A percentile compares a stretch with the other conserved stretches of the same genome.
Conservation (phyloP, 169 alveolate species). For the Cryptosporidium parvum region DNA sequence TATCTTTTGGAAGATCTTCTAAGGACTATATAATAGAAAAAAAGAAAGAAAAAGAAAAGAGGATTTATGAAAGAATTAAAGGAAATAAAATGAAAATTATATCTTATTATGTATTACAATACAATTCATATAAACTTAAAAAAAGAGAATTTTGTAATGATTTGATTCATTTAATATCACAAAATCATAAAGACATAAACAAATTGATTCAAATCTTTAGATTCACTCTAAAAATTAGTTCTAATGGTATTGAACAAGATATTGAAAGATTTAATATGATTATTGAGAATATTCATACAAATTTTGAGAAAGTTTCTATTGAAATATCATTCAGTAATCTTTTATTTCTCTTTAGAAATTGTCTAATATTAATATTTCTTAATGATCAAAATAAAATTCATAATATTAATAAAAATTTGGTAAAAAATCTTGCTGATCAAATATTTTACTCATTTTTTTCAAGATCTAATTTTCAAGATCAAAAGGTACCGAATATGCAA, state of each 20-base stretch:
- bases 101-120: neutral
- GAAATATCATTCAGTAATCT: slow-evolving; percentile 20
- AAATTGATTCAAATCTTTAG: neutral
- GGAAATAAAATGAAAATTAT: slow-evolving; percentile 24
- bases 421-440: slow-evolving; percentile 3
- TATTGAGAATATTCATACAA: neutral
- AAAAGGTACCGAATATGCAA: neutral
- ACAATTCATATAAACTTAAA: neutral
- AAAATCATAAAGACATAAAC: neutral
- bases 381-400: neutral
- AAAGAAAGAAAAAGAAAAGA: slow-evolving; percentile 51
- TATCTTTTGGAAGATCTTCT: slow-evolving; percentile 44
- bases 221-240: neutral
- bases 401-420: neutral
- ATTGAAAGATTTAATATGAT: slow-evolving; percentile 5
- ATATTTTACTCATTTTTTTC: slow-evolving; percentile 3
- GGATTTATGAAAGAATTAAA: slow-evolving; percentile 11
- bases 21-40: neutral
- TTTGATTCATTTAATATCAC: neutral
- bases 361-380: slow-evolving; percentile 21
- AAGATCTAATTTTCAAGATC: neutral
- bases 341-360: slow-evolving; percentile 32
- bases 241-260: neutral
- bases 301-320: neutral
- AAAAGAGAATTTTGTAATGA: neutral